phyloP scores from a whole-genome alignment of 331 rosid genomes.

The Acacia pycnantha region DNA sequence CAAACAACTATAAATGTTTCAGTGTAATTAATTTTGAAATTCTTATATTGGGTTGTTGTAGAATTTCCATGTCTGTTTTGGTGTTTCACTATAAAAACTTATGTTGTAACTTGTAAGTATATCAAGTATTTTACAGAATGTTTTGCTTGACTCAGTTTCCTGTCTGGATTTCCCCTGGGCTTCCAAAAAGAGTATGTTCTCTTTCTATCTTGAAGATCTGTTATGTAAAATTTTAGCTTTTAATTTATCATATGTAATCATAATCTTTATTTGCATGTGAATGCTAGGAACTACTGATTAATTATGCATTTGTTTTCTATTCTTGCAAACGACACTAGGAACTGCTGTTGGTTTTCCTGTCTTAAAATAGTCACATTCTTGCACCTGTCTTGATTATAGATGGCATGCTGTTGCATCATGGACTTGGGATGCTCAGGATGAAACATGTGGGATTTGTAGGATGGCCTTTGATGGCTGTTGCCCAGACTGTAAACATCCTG shows the following conservation, averaged over 20 bases:
- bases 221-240: slow-evolving; percentile 40
- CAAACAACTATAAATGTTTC: background rate
- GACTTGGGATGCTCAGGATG: slow-evolving; percentile 97
- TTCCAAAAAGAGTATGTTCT: slow-evolving; percentile 54
- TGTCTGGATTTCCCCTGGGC: slow-evolving; percentile 27
- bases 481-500: slow-evolving; percentile 90
- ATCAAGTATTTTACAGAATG: slow-evolving; percentile 1
- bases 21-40: background rate
- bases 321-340: background rate
- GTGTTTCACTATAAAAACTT: background rate
- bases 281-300: background rate
- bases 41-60: background rate
- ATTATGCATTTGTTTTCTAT: background rate
- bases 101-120: background rate
- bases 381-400: slow-evolving; percentile 35
- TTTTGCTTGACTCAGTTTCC: slow-evolving; percentile 53
- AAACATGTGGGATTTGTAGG: slow-evolving; percentile 88
- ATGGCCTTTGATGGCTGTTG: slow-evolving; percentile 98
- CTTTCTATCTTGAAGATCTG: slow-evolving; percentile 11
- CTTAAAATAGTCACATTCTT: background rate
- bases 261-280: background rate
- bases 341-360: background rate
- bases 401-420: slow-evolving; percentile 93
- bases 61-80: background rate
- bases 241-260: background rate